These are phyloP conservation scores for Chrysanthemum lavandulifolium DNA, from an alignment of 129 eudicot species.

Conservation along the genomic window DNA sequence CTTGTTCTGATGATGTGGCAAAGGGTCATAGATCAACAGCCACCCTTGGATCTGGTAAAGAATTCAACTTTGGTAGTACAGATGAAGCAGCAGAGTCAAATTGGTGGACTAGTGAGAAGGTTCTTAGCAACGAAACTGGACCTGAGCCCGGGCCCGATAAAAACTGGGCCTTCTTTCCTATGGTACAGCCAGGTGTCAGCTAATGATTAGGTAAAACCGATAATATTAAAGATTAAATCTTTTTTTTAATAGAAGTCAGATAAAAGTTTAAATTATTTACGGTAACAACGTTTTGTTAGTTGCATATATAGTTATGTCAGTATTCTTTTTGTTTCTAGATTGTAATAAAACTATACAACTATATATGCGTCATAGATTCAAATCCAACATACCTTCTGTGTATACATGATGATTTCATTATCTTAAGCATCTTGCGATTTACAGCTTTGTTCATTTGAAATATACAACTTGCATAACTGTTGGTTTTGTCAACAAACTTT, in stretches of 20 bases:
- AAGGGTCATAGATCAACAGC: conserved; percentile 50
- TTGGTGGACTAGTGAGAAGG: conserved; percentile 86
- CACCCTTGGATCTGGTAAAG: conserved; percentile 73
- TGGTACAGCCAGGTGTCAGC: conserved; percentile 63
- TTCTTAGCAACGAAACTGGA: conserved; percentile 47
- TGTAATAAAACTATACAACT: conserved; percentile 10
- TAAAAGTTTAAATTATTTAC: not conserved
- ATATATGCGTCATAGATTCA: not conserved
- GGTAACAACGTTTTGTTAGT: conserved; percentile 23
- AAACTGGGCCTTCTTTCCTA: conserved; percentile 76
- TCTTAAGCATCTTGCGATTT: not conserved
- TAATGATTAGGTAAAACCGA: conserved; percentile 12
- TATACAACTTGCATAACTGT: not conserved
- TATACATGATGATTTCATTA: not conserved
- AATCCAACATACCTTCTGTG: not conserved
- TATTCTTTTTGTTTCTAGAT: conserved; percentile 29
- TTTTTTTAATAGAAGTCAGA: conserved; percentile 5
- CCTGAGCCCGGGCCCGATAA: conserved; percentile 39
- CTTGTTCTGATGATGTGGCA: conserved; percentile 37
- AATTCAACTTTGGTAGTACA: conserved; percentile 74
- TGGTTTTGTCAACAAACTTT: not conserved
- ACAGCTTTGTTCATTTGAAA: too few species aligned
- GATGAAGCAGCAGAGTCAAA: conserved; percentile 42
- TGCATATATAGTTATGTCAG: conserved; percentile 29
- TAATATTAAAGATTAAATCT: not conserved